phyloP scores from a whole-genome alignment of 495 filamentous ascomycete genomes.

The Polyplosphaeria fusca region DNA sequence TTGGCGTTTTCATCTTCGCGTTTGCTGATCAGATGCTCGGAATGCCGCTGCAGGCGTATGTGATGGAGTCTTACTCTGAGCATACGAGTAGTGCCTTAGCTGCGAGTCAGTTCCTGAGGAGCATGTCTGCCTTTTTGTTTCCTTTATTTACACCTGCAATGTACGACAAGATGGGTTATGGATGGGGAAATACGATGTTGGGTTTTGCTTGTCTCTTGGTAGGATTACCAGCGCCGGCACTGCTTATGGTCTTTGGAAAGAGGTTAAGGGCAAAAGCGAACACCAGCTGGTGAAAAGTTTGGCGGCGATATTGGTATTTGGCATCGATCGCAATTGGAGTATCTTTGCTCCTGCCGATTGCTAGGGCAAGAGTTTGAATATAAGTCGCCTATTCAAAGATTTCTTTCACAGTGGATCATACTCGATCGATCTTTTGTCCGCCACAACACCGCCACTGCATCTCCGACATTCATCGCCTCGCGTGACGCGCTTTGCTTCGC shows the following conservation, averaged over 20 bases:
- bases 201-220: background rate
- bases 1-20: constrained; percentile 36
- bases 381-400: no score
- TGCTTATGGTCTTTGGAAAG: background rate
- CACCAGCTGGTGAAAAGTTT: background rate
- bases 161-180: constrained; percentile 22
- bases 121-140: constrained; percentile 21
- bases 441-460: no score
- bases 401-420: no score
- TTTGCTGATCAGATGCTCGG: constrained; percentile 28
- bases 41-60: constrained; percentile 40
- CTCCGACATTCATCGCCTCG: no score
- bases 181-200: constrained; percentile 29
- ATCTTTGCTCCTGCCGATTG: no score
- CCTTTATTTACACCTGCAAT: constrained; percentile 23
- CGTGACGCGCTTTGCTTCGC: no score
- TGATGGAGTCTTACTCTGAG: constrained; percentile 41
- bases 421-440: no score
- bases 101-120: constrained; percentile 36
- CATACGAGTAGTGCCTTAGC: constrained; percentile 38
- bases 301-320: no score
- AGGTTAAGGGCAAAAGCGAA: background rate
- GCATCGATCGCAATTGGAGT: no score
- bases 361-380: no score
- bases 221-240: background rate